phyloP scores from a whole-genome alignment of 164 flowering plant genomes.

The Vitis amurensis region DNA sequence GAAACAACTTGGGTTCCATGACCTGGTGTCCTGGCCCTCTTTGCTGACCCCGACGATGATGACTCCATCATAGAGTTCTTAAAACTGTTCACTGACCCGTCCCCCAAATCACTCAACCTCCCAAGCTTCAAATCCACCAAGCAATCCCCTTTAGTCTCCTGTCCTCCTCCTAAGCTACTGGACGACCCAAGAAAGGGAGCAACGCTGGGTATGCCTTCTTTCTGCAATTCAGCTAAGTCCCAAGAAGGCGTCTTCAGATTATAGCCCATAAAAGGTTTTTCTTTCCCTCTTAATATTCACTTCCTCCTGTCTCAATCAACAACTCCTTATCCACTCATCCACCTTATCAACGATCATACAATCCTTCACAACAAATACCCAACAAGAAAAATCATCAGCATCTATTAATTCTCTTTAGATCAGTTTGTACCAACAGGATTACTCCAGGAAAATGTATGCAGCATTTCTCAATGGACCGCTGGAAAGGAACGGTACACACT shows the following conservation, averaged over 20 bases:
- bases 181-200: background rate
- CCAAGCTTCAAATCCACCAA: slow-evolving; percentile 19
- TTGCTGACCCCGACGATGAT: slow-evolving; percentile 32
- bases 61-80: slow-evolving; percentile 22
- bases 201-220: slow-evolving; percentile 9
- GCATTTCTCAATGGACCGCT: too few relatives aligned
- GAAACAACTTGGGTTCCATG: slow-evolving; percentile 27
- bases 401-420: too few relatives aligned
- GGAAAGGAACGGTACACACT: too few relatives aligned
- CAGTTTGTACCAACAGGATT: too few relatives aligned
- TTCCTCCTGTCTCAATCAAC: slow-evolving; percentile 1
- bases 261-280: slow-evolving; percentile 12
- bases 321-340: background rate
- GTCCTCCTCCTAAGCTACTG: slow-evolving; percentile 1
- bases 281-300: background rate
- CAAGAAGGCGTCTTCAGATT: slow-evolving; percentile 14
- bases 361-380: background rate
- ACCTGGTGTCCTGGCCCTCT: slow-evolving; percentile 27
- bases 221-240: slow-evolving; percentile 9
- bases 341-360: background rate
- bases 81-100: background rate
- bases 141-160: slow-evolving; percentile 6
- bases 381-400: background rate
- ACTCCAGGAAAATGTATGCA: too few relatives aligned
- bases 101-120: background rate